A percentile compares a stretch with the other conserved stretches of the same genome.
Conservation (phyloP, 495 filamentous ascomycete genomes). For the Durotheca rogersii region DNA sequence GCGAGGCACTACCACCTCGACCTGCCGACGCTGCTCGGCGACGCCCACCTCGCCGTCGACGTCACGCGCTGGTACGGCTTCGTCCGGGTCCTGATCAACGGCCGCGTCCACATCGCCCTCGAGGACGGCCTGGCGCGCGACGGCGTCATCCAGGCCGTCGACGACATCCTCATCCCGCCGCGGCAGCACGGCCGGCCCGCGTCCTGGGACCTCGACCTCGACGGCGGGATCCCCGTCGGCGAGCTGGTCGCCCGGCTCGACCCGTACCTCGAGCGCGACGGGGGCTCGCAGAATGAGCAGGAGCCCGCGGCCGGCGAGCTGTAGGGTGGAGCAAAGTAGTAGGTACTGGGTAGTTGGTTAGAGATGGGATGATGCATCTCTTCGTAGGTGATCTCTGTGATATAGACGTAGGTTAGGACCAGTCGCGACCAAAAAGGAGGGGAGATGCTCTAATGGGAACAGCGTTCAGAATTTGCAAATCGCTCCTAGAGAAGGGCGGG, state of each 20-base stretch:
- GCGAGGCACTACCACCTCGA: slow-evolving; percentile 55
- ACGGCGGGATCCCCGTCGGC: slow-evolving; percentile 60
- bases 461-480: too few species aligned
- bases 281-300: too few species aligned
- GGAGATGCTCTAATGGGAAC: too few species aligned
- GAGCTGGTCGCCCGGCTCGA: slow-evolving; percentile 61
- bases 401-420: too few species aligned
- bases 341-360: too few species aligned
- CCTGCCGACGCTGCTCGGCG: slow-evolving; percentile 64
- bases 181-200: slow-evolving; percentile 42
- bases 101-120: slow-evolving; percentile 56
- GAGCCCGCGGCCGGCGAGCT: slow-evolving; percentile 17
- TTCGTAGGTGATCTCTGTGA: too few species aligned
- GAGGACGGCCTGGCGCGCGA: slow-evolving; percentile 68
- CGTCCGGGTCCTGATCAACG: slow-evolving; percentile 70
- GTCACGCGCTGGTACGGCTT: slow-evolving; percentile 62
- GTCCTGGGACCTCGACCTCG: slow-evolving; percentile 36
- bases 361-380: too few species aligned
- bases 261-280: slow-evolving; percentile 22
- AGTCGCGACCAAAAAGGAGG: too few species aligned
- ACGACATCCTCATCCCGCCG: slow-evolving; percentile 73
- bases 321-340: too few species aligned
- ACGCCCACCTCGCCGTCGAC: slow-evolving; percentile 63
- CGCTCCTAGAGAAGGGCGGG: too few species aligned
- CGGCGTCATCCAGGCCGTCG: slow-evolving; percentile 75